Conservation (phyloP, 768 basidiomycete species). For the Suillus cothurnatus region DNA sequence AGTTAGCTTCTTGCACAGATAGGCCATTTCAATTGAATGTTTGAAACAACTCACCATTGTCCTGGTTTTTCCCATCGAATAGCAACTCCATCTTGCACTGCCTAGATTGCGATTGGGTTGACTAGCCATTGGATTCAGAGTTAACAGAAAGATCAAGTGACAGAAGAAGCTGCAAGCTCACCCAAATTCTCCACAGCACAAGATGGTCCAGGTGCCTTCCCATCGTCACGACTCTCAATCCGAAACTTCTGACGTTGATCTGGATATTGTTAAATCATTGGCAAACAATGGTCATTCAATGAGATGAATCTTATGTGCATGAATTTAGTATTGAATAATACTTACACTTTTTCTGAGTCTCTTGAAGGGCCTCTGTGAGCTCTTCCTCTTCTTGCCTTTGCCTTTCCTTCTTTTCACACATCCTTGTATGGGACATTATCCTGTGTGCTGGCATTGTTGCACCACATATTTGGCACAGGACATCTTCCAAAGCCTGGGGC, state of each 20-base stretch:
- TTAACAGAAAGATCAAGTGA: not conserved
- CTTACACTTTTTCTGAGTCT: not conserved
- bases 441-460: too few species aligned
- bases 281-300: not conserved
- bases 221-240: not conserved
- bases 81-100: too few species aligned
- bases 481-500: too few species aligned
- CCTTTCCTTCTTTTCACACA: too few species aligned
- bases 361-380: not conserved
- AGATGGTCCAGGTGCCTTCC: not conserved
- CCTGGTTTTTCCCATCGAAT: too few species aligned
- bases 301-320: not conserved
- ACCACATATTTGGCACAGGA: too few species aligned
- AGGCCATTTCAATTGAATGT: too few species aligned
- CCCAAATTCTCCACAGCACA: not conserved
- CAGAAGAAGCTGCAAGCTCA: not conserved
- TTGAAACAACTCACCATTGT: too few species aligned
- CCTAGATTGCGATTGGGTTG: not conserved
- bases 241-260: not conserved
- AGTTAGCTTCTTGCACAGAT: too few species aligned
- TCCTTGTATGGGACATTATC: too few species aligned
- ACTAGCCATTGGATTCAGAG: not conserved
- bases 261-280: not conserved
- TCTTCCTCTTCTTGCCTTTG: constrained; percentile 1
- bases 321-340: too few species aligned